A percentile compares a stretch with the other conserved stretches of the same genome.
Conservation (phyloP, 192 early-diverging fungal species). For the Diversispora eburnea region DNA sequence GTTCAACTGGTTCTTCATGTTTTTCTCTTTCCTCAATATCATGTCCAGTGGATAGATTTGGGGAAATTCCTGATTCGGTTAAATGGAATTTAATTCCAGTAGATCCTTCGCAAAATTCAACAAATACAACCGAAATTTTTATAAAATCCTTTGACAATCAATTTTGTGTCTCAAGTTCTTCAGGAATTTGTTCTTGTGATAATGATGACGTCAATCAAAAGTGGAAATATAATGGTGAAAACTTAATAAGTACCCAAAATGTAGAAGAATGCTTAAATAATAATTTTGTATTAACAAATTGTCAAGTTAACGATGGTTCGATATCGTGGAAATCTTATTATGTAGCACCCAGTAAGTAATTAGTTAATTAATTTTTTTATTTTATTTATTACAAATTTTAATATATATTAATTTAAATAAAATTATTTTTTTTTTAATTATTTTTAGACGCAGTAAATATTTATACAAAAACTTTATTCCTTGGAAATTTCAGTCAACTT, state of each 20-base stretch:
- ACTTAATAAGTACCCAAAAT: not conserved
- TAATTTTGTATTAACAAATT: not conserved
- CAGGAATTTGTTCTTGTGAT: constrained; percentile 25
- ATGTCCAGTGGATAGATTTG: constrained; percentile 12
- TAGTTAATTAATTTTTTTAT: not conserved
- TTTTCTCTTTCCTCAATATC: not conserved
- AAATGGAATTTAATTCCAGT: constrained; percentile 14
- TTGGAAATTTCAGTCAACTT: not conserved
- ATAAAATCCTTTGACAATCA: constrained; percentile 13
- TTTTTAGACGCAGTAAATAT: constrained; percentile 17
- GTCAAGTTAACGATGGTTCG: not conserved
- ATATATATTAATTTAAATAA: no score
- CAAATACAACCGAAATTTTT: constrained; percentile 7
- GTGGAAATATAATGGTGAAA: constrained; percentile 14
- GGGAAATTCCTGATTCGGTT: not conserved
- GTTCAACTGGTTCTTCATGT: not conserved
- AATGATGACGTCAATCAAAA: not conserved
- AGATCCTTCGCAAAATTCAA: not conserved
- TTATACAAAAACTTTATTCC: not conserved
- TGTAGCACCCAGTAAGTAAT: constrained; percentile 10
- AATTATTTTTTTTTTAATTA: constrained; percentile 2
- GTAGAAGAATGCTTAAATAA: not conserved
- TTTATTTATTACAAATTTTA: not conserved
- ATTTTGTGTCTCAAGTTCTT: not conserved
- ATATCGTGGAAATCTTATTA: constrained; percentile 21